Conservation (phyloP, 2,329 filamentous ascomycete genomes). For the Exutisphaerella laricina region DNA sequence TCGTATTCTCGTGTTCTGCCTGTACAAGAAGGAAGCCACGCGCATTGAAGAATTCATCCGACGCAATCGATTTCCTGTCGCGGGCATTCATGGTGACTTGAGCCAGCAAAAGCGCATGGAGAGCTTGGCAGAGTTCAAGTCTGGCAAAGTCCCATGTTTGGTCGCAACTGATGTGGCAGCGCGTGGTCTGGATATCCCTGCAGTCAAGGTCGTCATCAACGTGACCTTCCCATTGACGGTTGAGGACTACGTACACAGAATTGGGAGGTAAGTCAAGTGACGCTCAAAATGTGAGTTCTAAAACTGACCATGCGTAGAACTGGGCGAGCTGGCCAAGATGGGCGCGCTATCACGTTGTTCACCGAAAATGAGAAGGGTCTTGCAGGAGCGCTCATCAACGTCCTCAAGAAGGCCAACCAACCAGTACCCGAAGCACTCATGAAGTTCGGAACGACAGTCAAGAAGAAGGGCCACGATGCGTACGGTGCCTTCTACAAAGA, state of each 20-base stretch:
- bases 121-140: conserved; percentile 87
- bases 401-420: conserved; percentile 89
- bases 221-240: conserved; percentile 91
- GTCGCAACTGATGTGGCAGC: conserved; percentile 97
- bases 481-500: conserved; percentile 97
- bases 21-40: conserved; percentile 98
- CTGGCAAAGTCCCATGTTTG: conserved; percentile 71
- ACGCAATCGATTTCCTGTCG: conserved; percentile 73
- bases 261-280: conserved; percentile 52
- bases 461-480: conserved; percentile 95
- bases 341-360: conserved; percentile 86
- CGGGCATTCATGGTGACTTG: conserved; percentile 89
- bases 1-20: conserved; percentile 85
- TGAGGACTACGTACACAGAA: conserved; percentile 96
- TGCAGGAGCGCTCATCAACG: conserved; percentile 88
- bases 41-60: conserved; percentile 78
- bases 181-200: conserved; percentile 87
- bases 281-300: neutral
- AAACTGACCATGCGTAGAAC: conserved; percentile 51
- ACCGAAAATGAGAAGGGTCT: conserved; percentile 91
- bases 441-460: conserved; percentile 96
- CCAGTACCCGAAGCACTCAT: conserved; percentile 82
- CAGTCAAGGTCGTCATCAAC: conserved; percentile 92
- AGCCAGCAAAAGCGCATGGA: conserved; percentile 81
- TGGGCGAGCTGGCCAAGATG: conserved; percentile 83